A percentile compares a stretch with the other conserved stretches of the same genome.
These are phyloP conservation scores for Aspergillus bertholletiae DNA, from an alignment of 495 filamentous ascomycete species.

Conservation along the genomic window DNA sequence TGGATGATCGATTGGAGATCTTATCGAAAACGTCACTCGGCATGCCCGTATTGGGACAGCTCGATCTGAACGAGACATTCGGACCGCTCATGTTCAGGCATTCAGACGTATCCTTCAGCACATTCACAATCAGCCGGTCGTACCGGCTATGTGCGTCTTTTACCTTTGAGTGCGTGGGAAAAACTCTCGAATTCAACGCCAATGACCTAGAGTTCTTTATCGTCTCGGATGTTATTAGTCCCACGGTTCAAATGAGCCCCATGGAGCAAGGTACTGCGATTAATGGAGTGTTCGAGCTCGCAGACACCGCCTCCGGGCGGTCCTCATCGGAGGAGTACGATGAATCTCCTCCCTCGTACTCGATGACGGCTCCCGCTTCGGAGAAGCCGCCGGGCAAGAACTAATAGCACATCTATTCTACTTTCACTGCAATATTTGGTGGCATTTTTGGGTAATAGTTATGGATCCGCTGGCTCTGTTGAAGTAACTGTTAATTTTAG, in stretches of 20 bases:
- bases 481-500: too few species aligned
- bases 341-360: background rate
- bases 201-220: slow-evolving; percentile 3
- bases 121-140: slow-evolving; percentile 8
- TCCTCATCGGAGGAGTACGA: background rate
- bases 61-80: slow-evolving; percentile 5
- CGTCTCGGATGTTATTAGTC: background rate
- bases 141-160: slow-evolving; percentile 6
- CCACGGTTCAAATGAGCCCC: background rate
- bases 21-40: slow-evolving; percentile 4
- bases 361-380: background rate
- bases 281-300: background rate
- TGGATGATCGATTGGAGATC: slow-evolving; percentile 10
- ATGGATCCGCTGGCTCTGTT: too few species aligned
- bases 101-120: slow-evolving; percentile 10
- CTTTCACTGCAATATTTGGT: too few species aligned
- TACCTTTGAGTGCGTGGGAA: slow-evolving; percentile 11
- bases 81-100: slow-evolving; percentile 8
- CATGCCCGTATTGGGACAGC: slow-evolving; percentile 5
- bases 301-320: background rate
- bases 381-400: too few species aligned
- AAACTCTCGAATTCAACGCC: slow-evolving; percentile 4
- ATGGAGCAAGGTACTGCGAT: too few species aligned
- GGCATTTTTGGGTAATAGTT: too few species aligned
- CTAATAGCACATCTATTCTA: too few species aligned